Base-by-base conservation (phyloP, 805 yeast genomes). In the Suhomyces sp. region DNA sequence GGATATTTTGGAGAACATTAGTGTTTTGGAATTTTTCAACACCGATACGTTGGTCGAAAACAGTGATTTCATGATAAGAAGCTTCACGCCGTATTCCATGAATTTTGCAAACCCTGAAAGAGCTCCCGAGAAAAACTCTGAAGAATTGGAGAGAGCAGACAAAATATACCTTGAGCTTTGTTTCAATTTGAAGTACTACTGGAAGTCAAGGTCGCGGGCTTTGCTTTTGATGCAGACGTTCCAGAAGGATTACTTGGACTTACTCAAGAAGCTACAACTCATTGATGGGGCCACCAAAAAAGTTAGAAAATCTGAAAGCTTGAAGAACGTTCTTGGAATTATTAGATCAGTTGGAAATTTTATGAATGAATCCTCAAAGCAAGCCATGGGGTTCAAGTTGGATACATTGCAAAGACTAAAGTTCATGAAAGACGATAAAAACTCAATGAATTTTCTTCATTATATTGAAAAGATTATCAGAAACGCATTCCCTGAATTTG, bases 321-420 rank as follows among this genome's bases (percentile, higher is more conserved):
- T 96, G 62, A 81, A 84, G 55, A 80, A 82, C 50, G 84, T 94
- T 13, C 80, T 96, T 62, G 91, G 89, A 51, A 83, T 94, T 45
- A 93, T 94, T 55, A 75, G 92, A 56, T 85, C 92, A 3, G 94
- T 94, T 47, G 99, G 99, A 53, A 94, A 94, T 67, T 93, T 85
- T 66, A 94, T 94, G 99, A 94, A 96, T 66, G 97, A 91, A 61
- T 75, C 83, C n/a, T 77, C 89, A 2, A 92, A 91, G 60, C 96
- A 91, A 66, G 98, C 97, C 1, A 80, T 82, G 57, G 99, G 99
- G 3, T 96, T 96, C 77, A 87, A 87, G 61, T 74, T 94, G 53
- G 86, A 89, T 44, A 89, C 97, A n/a, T 76, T 94, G 49, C 97
- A 91, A 62, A 76, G 98, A 59, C 77, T 94, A 53, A 89, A 87